Base-by-base conservation (phyloP, 805 yeast genomes). In the Brettanomyces nanus region DNA sequence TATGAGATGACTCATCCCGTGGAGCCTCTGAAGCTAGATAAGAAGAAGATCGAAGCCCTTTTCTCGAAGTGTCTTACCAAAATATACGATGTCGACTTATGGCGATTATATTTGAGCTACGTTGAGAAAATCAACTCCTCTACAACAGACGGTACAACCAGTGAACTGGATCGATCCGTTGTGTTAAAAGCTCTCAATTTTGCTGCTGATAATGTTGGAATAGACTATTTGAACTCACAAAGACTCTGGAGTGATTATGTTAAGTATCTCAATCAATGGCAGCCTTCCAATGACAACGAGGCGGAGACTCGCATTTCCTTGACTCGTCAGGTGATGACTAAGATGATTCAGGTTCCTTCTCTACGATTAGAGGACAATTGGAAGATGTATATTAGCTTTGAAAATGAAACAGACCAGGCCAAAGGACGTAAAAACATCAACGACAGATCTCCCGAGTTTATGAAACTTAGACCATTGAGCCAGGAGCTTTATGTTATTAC, bases 391-490 rank as follows among this genome's bases (percentile, higher is more conserved):
- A 80, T 85, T 18, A 66, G 70, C 42, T 92, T 92, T 77, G 97
- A 90, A 59, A 85, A 79, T 49, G 80, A 77, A 28, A 62, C 77
- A 15, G 83, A 82, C 52, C 81, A 26, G 18, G 63, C 80, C 15
- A 82, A 89, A 3, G 92, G 96, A 3, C 76, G 95, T 51, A 85
- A 85, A 57, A 77, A 81, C 53, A 79, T 89, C 37, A 78, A 84
- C 31, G 97, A 89, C 48, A 70, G 77, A 43, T 82, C 94, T 10
- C 77, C 84, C 3, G 81, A 77, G 11, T 92, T 87, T 54, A 85
- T 90, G 95, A 77, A 73, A 46, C 89, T 95, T 2, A 70, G 96
- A 44, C 72, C 92, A 0, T 68, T 83, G 62, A 75, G 75, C 43
- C 77, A 74, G 30, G 95, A 85, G 52, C 75, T 86, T 71, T 65